Conservation (phyloP, 257 asterid genomes). For the Solanum pinnatisectum region DNA sequence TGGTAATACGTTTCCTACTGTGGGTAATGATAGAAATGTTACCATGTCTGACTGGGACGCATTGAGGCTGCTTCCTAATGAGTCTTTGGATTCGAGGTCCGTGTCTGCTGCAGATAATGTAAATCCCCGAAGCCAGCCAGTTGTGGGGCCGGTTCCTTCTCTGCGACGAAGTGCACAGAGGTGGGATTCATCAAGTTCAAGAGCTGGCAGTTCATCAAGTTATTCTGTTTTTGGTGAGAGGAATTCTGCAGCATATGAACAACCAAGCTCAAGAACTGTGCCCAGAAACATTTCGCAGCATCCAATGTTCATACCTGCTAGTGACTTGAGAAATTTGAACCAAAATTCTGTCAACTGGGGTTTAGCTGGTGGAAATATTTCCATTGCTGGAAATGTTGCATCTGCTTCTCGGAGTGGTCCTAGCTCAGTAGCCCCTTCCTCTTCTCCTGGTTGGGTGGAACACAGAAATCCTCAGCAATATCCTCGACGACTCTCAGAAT, state of each 20-base stretch:
- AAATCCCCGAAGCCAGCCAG: neutral
- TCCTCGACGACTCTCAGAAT: slow-evolving; percentile 63
- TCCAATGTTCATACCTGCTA: slow-evolving; percentile 54
- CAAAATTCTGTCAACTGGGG: slow-evolving; percentile 48
- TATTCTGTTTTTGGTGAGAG: slow-evolving; percentile 14
- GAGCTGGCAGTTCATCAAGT: slow-evolving; percentile 5
- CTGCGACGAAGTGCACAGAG: slow-evolving; percentile 1
- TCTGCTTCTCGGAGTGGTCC: slow-evolving; percentile 41
- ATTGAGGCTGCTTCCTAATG: slow-evolving; percentile 29
- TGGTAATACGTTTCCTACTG: slow-evolving; percentile 15
- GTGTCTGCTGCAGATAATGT: neutral
- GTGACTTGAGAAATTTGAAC: slow-evolving; percentile 38
- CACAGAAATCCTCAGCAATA: slow-evolving; percentile 41
- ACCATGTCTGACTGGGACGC: slow-evolving; percentile 30
- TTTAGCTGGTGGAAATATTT: slow-evolving; percentile 29
- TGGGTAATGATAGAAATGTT: slow-evolving; percentile 19
- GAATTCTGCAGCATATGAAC: slow-evolving; percentile 25
- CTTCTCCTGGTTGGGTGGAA: slow-evolving; percentile 49
- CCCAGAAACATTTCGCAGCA: slow-evolving; percentile 67
- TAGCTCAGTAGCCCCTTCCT: slow-evolving; percentile 26
- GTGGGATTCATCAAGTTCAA: slow-evolving; percentile 5
- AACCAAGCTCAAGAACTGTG: slow-evolving; percentile 24
- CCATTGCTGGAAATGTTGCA: slow-evolving; percentile 28
- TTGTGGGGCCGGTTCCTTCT: neutral
- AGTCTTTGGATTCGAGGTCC: neutral